A percentile compares a stretch with the other conserved stretches of the same genome.
phyloP scores from a whole-genome alignment of 306 rosid species.

The Dryas alaskensis region DNA sequence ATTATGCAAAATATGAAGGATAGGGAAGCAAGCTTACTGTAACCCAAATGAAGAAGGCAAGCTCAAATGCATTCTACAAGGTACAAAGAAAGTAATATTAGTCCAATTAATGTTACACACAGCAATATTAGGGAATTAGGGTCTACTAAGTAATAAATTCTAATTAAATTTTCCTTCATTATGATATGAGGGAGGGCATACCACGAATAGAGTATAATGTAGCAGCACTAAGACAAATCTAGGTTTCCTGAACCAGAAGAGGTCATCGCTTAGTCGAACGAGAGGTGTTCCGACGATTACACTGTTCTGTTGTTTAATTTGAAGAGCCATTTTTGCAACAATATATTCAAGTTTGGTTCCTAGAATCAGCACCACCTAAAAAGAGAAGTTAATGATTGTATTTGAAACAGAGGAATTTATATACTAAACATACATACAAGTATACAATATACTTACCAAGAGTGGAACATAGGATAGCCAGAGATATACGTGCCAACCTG shows the following conservation, averaged over 20 bases:
- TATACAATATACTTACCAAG: conserved; percentile 26
- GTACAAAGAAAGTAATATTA: background rate
- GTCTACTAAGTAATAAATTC: background rate
- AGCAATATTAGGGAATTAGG: background rate
- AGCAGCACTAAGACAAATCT: conserved; percentile 33
- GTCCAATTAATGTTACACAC: background rate
- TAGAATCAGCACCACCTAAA: conserved; percentile 33
- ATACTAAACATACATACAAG: background rate
- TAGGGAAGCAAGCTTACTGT: conserved; percentile 24
- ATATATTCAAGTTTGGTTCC: conserved; percentile 35
- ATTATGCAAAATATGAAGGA: background rate
- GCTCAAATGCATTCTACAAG: conserved; percentile 39
- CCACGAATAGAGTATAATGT: conserved; percentile 39
- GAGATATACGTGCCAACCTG: conserved; percentile 34
- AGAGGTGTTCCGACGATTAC: conserved; percentile 38
- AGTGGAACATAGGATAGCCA: conserved; percentile 39
- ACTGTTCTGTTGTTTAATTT: conserved; percentile 31
- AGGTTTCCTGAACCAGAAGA: conserved; percentile 35
- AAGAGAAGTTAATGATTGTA: background rate
- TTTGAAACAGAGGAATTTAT: background rate
- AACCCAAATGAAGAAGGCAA: conserved; percentile 38
- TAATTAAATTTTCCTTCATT: background rate
- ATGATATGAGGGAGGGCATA: conserved; percentile 8
- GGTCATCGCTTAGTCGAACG: conserved; percentile 29
- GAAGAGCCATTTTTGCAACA: conserved; percentile 39